Evolutionary conservation across 805 yeast species (phyloP).

Genomic region (Starmera caribaea): DNA sequence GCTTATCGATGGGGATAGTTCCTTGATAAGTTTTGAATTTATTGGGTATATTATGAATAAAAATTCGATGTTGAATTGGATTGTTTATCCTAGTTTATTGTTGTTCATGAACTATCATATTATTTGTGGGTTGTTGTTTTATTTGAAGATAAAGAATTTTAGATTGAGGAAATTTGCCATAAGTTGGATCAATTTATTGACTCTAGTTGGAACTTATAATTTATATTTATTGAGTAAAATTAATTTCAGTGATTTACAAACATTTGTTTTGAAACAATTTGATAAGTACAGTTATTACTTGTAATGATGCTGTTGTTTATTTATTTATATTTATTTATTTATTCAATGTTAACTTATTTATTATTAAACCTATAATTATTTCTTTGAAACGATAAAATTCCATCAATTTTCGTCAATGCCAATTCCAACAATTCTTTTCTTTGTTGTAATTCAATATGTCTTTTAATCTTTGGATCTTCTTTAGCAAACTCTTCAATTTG

Average conservation of each 20-base stretch:
- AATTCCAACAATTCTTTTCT: constrained; percentile 80
- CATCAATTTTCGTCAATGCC: constrained; percentile 77
- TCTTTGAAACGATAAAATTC: constrained; percentile 28
- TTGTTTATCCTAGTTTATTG: constrained; percentile 25
- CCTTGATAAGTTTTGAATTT: constrained; percentile 42
- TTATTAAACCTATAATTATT: constrained; percentile 4
- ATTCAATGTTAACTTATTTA: background rate
- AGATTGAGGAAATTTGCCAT: constrained; percentile 37
- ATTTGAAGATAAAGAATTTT: constrained; percentile 29
- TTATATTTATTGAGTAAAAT: constrained; percentile 14
- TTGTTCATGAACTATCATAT: constrained; percentile 41
- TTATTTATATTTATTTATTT: background rate
- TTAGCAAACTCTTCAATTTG: constrained; percentile 86
- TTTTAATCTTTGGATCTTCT: constrained; percentile 83
- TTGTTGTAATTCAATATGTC: constrained; percentile 89
- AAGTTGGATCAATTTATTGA: constrained; percentile 25
- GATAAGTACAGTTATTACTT: constrained; percentile 10
- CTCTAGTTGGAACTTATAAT: constrained; percentile 28
- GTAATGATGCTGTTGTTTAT: constrained; percentile 1
- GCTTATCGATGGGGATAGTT: constrained; percentile 55
- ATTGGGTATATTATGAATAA: constrained; percentile 30
- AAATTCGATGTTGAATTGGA: constrained; percentile 21
- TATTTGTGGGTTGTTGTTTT: constrained; percentile 41
- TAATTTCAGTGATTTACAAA: constrained; percentile 3
- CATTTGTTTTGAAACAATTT: constrained; percentile 9